phyloP scores from a whole-genome alignment of 2,329 filamentous ascomycete genomes.

The Plenodomus biglobosus region DNA sequence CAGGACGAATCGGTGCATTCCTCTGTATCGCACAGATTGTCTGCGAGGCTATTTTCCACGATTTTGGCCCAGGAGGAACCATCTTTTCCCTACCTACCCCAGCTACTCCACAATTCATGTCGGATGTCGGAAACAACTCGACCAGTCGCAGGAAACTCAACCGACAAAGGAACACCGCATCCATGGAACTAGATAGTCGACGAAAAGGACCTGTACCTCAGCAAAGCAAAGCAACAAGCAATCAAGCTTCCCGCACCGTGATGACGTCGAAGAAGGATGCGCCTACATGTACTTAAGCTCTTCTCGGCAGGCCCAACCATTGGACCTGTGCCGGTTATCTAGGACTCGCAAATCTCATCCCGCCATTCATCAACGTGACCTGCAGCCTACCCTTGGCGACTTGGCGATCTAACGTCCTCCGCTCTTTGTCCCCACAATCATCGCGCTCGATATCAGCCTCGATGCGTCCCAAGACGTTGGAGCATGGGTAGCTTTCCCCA shows the following conservation, averaged over 20 bases:
- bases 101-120: no score
- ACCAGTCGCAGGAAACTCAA: no score
- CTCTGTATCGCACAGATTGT: no score
- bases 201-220: neutral
- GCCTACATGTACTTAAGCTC: slow-evolving; percentile 2
- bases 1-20: no score
- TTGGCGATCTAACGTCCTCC: slow-evolving; percentile 20
- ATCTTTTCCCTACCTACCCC: no score
- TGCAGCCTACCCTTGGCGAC: slow-evolving; percentile 17
- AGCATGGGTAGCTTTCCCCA: slow-evolving; percentile 21
- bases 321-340: slow-evolving; percentile 4
- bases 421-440: slow-evolving; percentile 8
- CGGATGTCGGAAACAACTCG: no score
- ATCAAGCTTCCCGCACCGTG: neutral
- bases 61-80: no score
- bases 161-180: no score
- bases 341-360: slow-evolving; percentile 14
- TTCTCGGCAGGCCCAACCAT: slow-evolving; percentile 7
- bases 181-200: neutral
- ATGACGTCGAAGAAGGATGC: neutral
- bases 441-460: slow-evolving; percentile 8
- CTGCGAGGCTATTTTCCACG: no score
- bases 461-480: slow-evolving; percentile 10
- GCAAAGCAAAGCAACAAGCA: slow-evolving; percentile 9
- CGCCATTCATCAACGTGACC: slow-evolving; percentile 19